Evolutionary conservation across 116 monocot genomes (phyloP), one percentile per base, ranked within the genome.

Genomic region (Papilionanthe hybrid): DNA sequence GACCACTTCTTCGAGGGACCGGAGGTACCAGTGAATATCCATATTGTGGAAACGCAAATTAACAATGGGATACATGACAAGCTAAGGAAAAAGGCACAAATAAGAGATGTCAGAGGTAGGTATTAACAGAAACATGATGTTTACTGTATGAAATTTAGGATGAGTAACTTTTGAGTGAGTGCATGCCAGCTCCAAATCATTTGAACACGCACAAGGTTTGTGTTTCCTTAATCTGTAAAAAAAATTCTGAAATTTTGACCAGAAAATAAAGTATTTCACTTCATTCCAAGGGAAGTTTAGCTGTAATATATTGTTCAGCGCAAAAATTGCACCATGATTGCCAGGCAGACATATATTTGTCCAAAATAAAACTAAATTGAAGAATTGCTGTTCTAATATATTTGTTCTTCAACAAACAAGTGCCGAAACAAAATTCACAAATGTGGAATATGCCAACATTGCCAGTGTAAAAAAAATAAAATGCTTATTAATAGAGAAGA

Each of bases 21-120:
- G 88, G 77, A 97, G 87, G 83, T 97, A 97, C 94, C 94, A 94
- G 77, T 94, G 90, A 18, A 97, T 86, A 86, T 97, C 96, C 90
- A 87, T 89, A 81, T 94, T 86, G 84, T 97, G 91, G 84, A 85
- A 77, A 9, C 86, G 83, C 44, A 96, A 77, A 86, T 94, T 96
- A 79, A 96, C 47, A 79, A 97, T 94, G 30, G 97, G 97, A 76
- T 97, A 92, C 92, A 97, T 84, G 69, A 97, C 92, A 88, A 94
- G 84, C 97, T 97, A 79, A 37, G 41, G 58, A 78, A 79, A 84
- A 28, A 75, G 43, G 42, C 50, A 69, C 60, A 53, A 19, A 55
- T 32, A 69, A 69, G 13, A 22, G 10, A 20, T 65, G 65, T 79
- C n/a, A 80, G 56, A 75, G 15, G 72, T 5, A 50, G 12, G 43